Evolutionary conservation across 2,329 filamentous ascomycete species (phyloP).

Genomic region (Zymoseptoria pseudotritici): DNA sequence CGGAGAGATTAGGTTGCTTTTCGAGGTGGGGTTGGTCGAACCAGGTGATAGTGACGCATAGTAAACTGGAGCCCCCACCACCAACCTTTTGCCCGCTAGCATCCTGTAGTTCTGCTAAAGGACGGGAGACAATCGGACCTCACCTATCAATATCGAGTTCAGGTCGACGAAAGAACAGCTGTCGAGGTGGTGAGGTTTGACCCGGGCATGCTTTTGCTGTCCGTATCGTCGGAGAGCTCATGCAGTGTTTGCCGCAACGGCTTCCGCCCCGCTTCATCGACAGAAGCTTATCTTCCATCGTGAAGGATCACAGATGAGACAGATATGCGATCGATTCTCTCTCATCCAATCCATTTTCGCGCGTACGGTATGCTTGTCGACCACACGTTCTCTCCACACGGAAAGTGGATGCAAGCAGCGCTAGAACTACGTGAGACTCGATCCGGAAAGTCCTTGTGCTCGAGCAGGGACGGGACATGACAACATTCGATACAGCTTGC

Average conservation of each 20-base stretch:
- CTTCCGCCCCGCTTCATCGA: not conserved
- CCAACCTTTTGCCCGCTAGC: not conserved
- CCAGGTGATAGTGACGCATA: not conserved
- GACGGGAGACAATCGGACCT: not conserved
- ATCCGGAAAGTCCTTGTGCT: no score
- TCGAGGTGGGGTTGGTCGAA: not conserved
- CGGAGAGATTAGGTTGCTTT: not conserved
- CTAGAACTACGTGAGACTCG: no score
- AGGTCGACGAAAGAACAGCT: not conserved
- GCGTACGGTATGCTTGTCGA: not conserved
- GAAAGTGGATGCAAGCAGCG: not conserved
- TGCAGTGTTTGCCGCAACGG: not conserved
- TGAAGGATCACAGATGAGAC: not conserved
- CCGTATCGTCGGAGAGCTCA: not conserved
- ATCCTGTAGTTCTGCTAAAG: not conserved
- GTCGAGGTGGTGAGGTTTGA: not conserved
- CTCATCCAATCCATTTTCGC: not conserved
- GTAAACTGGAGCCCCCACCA: not conserved
- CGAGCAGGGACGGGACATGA: not conserved
- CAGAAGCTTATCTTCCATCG: not conserved
- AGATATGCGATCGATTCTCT: not conserved
- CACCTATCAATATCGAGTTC: not conserved
- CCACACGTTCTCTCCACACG: no score
- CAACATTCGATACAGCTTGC: not conserved
- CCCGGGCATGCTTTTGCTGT: not conserved